A percentile compares a stretch with the other conserved stretches of the same genome.
These are phyloP conservation scores for Adansonia madagascariensis DNA, from an alignment of 441 rosid species.

Conservation along the genomic window DNA sequence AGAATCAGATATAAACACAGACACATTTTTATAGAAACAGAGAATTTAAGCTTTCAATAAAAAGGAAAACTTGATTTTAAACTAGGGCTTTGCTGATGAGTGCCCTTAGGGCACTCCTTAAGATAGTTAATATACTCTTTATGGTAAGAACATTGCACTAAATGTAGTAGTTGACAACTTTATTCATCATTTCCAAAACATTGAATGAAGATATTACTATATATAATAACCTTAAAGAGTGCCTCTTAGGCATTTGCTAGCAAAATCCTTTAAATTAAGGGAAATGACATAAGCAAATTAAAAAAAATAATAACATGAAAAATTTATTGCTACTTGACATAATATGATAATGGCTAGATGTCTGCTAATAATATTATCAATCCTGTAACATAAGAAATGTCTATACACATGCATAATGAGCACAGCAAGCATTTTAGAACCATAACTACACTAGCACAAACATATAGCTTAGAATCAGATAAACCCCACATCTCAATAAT, in stretches of 20 bases:
- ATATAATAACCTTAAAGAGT: neutral
- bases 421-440: neutral
- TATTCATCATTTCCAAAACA: neutral
- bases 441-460: neutral
- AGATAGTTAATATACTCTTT: conserved; percentile 12
- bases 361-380: neutral
- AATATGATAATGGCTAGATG: neutral
- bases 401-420: neutral
- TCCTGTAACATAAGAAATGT: neutral
- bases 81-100: neutral
- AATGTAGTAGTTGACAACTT: neutral
- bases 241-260: neutral
- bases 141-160: neutral
- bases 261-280: neutral
- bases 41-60: conserved; percentile 6
- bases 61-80: conserved; percentile 2
- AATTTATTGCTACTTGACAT: neutral
- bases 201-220: neutral
- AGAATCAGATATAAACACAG: neutral
- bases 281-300: neutral
- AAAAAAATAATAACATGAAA: neutral
- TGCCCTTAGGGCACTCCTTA: neutral
- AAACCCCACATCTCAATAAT: neutral
- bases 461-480: neutral
- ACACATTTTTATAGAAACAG: conserved; percentile 14